These are phyloP conservation scores for Jacaranda copaia DNA, from an alignment of 257 asterid species.

Conservation along the genomic window DNA sequence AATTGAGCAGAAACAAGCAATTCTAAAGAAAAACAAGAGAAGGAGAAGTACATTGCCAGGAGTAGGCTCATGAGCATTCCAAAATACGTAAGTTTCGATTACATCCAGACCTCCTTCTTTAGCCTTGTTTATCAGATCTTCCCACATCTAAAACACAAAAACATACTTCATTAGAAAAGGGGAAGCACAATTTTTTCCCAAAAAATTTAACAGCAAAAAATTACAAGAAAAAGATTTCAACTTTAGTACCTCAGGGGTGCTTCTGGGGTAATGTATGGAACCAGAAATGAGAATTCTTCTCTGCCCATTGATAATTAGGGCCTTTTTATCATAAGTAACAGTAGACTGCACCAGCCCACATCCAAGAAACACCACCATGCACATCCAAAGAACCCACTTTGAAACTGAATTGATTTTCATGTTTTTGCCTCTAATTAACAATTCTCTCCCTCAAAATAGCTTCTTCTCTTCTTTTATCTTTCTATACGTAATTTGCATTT, in stretches of 20 bases:
- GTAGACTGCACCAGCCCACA: conserved; percentile 54
- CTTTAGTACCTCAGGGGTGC: conserved; percentile 83
- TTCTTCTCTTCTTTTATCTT: background rate
- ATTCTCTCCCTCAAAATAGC: conserved; percentile 31
- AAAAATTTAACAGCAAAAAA: conserved; percentile 23
- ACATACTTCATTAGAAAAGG: conserved; percentile 15
- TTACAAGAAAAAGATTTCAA: background rate
- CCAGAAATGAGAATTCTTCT: conserved; percentile 92
- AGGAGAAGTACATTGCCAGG: conserved; percentile 72
- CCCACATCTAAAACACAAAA: conserved; percentile 80
- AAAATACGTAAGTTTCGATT: conserved; percentile 86
- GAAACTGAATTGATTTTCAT: conserved; percentile 53
- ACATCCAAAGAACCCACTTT: conserved; percentile 60
- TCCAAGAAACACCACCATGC: conserved; percentile 54
- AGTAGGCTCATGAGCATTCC: conserved; percentile 94
- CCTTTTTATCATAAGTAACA: conserved; percentile 79
- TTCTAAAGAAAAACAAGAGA: conserved; percentile 17
- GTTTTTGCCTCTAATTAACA: conserved; percentile 19
- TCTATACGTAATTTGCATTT: conserved; percentile 20
- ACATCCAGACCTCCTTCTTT: conserved; percentile 94
- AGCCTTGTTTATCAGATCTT: conserved; percentile 91
- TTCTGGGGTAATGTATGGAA: conserved; percentile 92
- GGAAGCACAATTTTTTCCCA: background rate
- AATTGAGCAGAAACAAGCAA: conserved; percentile 13
- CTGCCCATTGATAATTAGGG: conserved; percentile 85